Evolutionary conservation across 306 rosid species (phyloP).

Genomic region (Quercus engelmannii): DNA sequence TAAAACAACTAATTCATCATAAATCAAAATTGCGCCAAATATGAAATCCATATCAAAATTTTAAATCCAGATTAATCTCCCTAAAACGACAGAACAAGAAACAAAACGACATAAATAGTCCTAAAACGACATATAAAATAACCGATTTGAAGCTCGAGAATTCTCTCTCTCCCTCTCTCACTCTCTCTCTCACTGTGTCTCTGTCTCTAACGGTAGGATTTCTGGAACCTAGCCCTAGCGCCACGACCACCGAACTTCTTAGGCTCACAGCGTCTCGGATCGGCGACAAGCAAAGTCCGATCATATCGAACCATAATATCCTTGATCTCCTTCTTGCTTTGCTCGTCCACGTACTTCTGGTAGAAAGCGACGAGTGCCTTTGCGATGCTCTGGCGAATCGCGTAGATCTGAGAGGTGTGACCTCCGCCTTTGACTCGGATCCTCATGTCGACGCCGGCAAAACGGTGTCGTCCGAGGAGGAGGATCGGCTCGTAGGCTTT

Average conservation of each 20-base stretch:
- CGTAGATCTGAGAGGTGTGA: conserved; percentile 55
- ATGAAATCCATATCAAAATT: not conserved
- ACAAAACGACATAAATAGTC: not conserved
- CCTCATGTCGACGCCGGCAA: conserved; percentile 49
- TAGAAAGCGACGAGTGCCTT: conserved; percentile 51
- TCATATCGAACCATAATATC: conserved; percentile 46
- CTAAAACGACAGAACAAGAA: not conserved
- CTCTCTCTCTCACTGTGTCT: too few species aligned
- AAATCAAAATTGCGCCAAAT: not conserved
- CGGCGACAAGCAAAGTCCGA: conserved; percentile 46
- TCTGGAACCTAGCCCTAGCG: conserved; percentile 58
- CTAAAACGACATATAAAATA: not conserved
- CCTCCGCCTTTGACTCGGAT: conserved; percentile 55
- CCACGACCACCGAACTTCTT: conserved; percentile 63
- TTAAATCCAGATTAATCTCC: not conserved
- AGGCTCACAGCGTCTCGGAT: conserved; percentile 58
- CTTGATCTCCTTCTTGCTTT: conserved; percentile 52
- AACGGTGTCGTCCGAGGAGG: conserved; percentile 45
- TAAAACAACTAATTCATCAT: not conserved
- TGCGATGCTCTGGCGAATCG: conserved; percentile 56
- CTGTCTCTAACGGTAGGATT: conserved; percentile 44
- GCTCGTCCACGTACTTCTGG: conserved; percentile 55
- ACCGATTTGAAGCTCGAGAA: not conserved
- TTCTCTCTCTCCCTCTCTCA: too few species aligned
- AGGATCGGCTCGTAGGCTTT: conserved; percentile 54